Conservation (phyloP, 2,329 filamentous ascomycete species). For the Arthroderma sp. region DNA sequence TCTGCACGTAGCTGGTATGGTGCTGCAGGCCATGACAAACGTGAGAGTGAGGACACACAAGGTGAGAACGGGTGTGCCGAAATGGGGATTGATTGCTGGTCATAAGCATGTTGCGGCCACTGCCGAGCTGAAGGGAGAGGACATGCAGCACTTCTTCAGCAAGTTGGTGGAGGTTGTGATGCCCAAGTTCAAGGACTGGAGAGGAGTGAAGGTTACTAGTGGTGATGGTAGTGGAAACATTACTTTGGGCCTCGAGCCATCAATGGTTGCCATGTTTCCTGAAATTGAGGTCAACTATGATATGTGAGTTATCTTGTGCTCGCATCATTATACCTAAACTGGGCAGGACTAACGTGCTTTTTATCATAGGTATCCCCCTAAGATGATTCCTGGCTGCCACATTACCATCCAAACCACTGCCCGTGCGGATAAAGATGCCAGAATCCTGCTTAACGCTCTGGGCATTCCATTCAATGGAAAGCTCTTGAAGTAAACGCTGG, state of each 20-base stretch:
- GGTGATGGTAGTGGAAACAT: constrained; percentile 87
- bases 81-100: constrained; percentile 62
- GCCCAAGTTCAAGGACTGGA: constrained; percentile 93
- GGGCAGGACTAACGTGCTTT: not conserved
- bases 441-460: constrained; percentile 58
- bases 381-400: constrained; percentile 75
- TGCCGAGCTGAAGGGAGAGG: constrained; percentile 61
- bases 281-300: constrained; percentile 94
- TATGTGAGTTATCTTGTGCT: constrained; percentile 46
- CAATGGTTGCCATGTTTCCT: constrained; percentile 72
- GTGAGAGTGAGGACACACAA: constrained; percentile 58
- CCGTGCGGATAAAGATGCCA: constrained; percentile 71
- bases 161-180: constrained; percentile 84
- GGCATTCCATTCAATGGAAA: constrained; percentile 77
- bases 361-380: constrained; percentile 46
- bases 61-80: constrained; percentile 56
- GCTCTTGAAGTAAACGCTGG: constrained; percentile 42
- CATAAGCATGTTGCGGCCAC: constrained; percentile 61
- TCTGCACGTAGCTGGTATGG: constrained; percentile 71
- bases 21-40: constrained; percentile 75
- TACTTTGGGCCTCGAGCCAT: constrained; percentile 62
- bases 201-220: constrained; percentile 60
- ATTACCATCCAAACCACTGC: constrained; percentile 76
- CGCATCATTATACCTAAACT: not conserved
- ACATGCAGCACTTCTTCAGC: constrained; percentile 80